Base-by-base conservation (phyloP, 768 basidiomycete species). In the Phaeotremella skinneri region DNA sequence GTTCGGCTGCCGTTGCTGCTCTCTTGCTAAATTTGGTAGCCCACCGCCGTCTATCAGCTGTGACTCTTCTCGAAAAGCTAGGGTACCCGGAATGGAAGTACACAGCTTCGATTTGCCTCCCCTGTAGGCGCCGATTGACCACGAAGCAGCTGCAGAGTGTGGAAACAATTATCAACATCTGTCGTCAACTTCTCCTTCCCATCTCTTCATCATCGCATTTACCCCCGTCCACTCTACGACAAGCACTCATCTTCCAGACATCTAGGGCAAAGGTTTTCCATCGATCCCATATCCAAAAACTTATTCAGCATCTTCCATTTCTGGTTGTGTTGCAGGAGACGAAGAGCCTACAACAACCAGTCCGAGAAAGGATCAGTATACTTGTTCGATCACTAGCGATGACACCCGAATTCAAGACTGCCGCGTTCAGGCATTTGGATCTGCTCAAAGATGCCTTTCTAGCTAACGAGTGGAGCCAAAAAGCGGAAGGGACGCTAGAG, bases 381-480 rank as follows among this genome's bases (percentile, higher is more conserved):
- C 49, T 69, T 14, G 51, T 70, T 6, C 54, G 55, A 16, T 49
- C 54, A 27, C 57, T 74, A 2, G 67, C 67, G 7, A 58, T 49
- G 42, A 67, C 65, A 11, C 66, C 72, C 3, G 64, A 67, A 20
- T 75, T 75, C 66, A 70, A 71, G 42, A 68, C 63, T 3, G 73
- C 69, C 3, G 73, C 73, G 1, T 75, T 75, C 56, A 49, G 73
- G 3, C 65, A 72, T 49, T 49, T 75, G 32, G 58, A 64, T 31
- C 30, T 72, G 17, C 70, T 75, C 48, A 75, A 75, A 49, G 73
- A 75, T 42, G 65, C 63, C 0, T 75, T 72, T 52, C 55, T 75
- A 14, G 64, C 71, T 1, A 63, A 57, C 20, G 62, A 66, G 13
- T 74, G 72, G 72, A 64, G 64, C 29, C 66, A 66, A 49, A 20